phyloP scores from a whole-genome alignment of 208 protist genomes.

The Trypanosoma avium region DNA sequence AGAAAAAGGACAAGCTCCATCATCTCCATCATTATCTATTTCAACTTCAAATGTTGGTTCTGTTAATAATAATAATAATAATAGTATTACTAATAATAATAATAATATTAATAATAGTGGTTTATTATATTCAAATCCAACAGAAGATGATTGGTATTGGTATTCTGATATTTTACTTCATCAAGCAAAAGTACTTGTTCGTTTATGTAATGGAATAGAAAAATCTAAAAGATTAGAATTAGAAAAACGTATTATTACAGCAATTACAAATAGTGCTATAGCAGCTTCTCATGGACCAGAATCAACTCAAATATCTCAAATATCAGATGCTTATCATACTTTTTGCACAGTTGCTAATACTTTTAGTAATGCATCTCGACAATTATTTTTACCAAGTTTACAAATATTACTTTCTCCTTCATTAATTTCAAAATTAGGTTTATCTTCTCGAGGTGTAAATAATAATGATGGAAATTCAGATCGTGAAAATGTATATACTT shows the following conservation, averaged over 20 bases:
- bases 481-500: slow-evolving; percentile 18
- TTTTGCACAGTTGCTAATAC: slow-evolving; percentile 23
- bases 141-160: slow-evolving; percentile 59
- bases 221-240: slow-evolving; percentile 28
- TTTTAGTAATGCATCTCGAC: slow-evolving; percentile 23
- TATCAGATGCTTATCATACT: slow-evolving; percentile 28
- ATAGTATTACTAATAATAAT: slow-evolving; percentile 4
- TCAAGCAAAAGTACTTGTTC: slow-evolving; percentile 45
- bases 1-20: slow-evolving; percentile 9
- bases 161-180: slow-evolving; percentile 60
- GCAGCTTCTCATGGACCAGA: slow-evolving; percentile 50
- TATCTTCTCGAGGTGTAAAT: neutral
- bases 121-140: slow-evolving; percentile 35
- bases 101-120: neutral
- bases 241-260: slow-evolving; percentile 38
- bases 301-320: slow-evolving; percentile 17
- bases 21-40: neutral
- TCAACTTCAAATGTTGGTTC: neutral
- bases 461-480: slow-evolving; percentile 8
- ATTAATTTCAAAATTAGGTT: slow-evolving; percentile 11
- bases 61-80: neutral
- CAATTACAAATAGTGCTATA: slow-evolving; percentile 77
- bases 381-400: slow-evolving; percentile 57
- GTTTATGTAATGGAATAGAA: slow-evolving; percentile 34
- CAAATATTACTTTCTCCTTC: slow-evolving; percentile 65